A percentile compares a stretch with the other conserved stretches of the same genome.
Conservation (phyloP, 1,284 basidiomycete species). For the Ganoderma sinense region DNA sequence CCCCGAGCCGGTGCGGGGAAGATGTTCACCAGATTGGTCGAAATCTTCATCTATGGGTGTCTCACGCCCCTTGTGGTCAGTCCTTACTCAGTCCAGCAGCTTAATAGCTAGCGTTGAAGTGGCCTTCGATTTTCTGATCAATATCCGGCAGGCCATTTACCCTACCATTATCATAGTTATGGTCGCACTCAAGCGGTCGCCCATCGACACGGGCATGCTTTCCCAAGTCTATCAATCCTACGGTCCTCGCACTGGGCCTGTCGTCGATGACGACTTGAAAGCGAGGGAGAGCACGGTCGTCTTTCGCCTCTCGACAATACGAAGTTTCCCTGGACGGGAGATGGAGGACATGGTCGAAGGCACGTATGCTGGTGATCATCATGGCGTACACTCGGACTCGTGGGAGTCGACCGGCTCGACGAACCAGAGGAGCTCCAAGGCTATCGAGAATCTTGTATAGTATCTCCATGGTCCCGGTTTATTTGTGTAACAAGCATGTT, state of each 20-base stretch:
- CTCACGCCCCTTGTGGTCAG: not conserved
- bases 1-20: not conserved
- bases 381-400: no score
- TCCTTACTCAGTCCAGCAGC: no score
- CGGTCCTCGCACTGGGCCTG: not conserved
- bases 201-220: not conserved
- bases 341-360: no score
- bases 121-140: no score
- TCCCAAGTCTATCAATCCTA: not conserved
- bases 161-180: not conserved
- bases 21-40: not conserved
- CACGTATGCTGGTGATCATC: no score
- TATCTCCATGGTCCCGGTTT: no score
- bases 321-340: no score
- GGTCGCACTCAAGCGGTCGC: slow-evolving; percentile 1
- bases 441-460: no score
- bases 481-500: no score
- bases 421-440: no score
- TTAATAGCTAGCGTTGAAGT: not conserved
- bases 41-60: not conserved
- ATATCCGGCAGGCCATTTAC: slow-evolving; percentile 1
- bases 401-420: no score
- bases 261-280: not conserved
- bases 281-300: not conserved
- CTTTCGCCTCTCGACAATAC: not conserved